Evolutionary conservation across 1,284 basidiomycete genomes (phyloP).

Genomic region (Hymenochaete sp.): DNA sequence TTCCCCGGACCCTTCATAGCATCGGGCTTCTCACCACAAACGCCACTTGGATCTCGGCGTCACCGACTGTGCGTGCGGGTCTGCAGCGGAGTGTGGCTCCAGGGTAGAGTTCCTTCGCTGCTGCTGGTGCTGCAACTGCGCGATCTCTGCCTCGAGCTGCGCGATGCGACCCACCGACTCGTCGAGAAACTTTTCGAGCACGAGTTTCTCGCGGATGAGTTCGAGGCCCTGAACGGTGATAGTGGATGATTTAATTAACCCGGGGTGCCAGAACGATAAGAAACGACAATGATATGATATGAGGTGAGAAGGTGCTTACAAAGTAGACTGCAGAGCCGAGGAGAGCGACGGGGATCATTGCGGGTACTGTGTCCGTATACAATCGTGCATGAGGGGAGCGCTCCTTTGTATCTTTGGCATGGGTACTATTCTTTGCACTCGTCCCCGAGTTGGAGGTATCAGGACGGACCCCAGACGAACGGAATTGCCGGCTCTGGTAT

Average conservation of each 20-base stretch:
- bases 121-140: conserved; percentile 26
- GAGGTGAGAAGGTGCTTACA: conserved; percentile 32
- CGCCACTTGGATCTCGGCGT: conserved; percentile 8
- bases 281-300: not conserved
- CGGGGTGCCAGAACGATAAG: conserved; percentile 1
- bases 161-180: conserved; percentile 45
- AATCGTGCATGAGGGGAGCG: conserved; percentile 50
- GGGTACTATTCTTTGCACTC: not conserved
- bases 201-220: conserved; percentile 48
- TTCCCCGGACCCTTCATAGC: not conserved
- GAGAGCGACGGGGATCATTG: conserved; percentile 68
- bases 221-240: conserved; percentile 44
- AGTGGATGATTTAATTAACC: not conserved
- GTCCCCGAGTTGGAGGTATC: not conserved
- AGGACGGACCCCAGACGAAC: too few relatives aligned
- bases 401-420: too few relatives aligned
- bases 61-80: not conserved
- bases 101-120: conserved; percentile 12
- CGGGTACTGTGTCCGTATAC: conserved; percentile 60
- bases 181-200: conserved; percentile 62
- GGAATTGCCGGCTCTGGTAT: too few relatives aligned
- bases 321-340: conserved; percentile 71
- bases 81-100: conserved; percentile 1
- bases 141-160: conserved; percentile 53
- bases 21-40: conserved; percentile 2